Evolutionary conservation across 306 rosid genomes (phyloP).

Genomic region (Argentina anserina): DNA sequence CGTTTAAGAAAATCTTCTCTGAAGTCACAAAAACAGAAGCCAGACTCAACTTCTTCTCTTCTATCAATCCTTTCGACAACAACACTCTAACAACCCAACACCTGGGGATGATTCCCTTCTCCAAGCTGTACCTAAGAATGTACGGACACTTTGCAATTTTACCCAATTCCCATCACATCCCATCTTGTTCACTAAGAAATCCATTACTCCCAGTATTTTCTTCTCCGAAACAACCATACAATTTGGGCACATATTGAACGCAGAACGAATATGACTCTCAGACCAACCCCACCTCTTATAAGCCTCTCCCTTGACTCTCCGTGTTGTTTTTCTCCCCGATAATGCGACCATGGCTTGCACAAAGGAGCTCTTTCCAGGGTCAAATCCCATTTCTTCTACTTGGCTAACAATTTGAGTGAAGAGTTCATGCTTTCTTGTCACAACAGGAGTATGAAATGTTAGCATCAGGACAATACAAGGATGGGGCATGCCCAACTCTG

Average conservation of each 20-base stretch:
- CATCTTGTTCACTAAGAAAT: constrained; percentile 22
- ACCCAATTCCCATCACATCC: constrained; percentile 9
- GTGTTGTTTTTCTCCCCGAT: too few relatives aligned
- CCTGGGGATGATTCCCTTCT: constrained; percentile 30
- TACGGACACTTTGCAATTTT: constrained; percentile 9
- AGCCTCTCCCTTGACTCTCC: too few relatives aligned
- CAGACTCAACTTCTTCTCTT: background rate
- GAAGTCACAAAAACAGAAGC: background rate
- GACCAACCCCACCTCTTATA: constrained; percentile 29
- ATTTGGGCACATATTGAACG: constrained; percentile 20
- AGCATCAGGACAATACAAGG: background rate
- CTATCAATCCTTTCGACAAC: constrained; percentile 29
- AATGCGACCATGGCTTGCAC: too few relatives aligned
- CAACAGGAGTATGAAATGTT: background rate
- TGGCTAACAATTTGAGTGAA: constrained; percentile 6
- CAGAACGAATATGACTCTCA: constrained; percentile 9
- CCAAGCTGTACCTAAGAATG: constrained; percentile 18
- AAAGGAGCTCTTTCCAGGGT: too few relatives aligned
- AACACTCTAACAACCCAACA: constrained; percentile 24
- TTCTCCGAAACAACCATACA: constrained; percentile 23
- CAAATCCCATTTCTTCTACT: constrained; percentile 24
- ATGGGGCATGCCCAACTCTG: background rate
- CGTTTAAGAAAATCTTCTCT: constrained; percentile 23
- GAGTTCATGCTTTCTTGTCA: background rate
- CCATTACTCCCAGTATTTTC: constrained; percentile 21